Conservation (phyloP, 2,329 filamentous ascomycete species). For the Dothideomycetes sp. region DNA sequence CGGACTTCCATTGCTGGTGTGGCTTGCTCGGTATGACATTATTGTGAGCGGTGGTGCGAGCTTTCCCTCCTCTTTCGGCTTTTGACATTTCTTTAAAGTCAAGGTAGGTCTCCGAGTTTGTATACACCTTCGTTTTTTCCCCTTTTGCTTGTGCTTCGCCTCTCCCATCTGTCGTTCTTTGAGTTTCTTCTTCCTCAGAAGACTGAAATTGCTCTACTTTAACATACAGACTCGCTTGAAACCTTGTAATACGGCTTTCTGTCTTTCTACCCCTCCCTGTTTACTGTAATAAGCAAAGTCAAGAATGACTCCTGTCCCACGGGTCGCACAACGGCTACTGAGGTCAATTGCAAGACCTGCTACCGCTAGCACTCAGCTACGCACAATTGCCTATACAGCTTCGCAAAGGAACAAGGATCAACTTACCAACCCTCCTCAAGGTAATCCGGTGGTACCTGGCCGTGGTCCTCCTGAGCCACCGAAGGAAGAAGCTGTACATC, state of each 20-base stretch:
- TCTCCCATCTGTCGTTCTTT: background rate
- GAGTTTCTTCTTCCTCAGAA: no score
- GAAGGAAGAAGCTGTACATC: conserved; percentile 17
- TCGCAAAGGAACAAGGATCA: conserved; percentile 1
- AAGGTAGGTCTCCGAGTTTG: background rate
- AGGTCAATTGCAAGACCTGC: no score
- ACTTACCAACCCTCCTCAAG: conserved; percentile 18
- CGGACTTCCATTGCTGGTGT: background rate
- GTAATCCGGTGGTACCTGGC: conserved; percentile 18
- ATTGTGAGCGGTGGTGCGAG: background rate
- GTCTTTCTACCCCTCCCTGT: no score
- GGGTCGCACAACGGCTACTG: no score
- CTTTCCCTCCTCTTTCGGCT: no score
- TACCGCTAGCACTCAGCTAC: background rate
- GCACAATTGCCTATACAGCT: background rate
- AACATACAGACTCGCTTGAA: no score
- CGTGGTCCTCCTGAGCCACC: conserved; percentile 20
- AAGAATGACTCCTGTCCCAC: no score
- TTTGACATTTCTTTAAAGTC: background rate
- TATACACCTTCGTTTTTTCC: no score
- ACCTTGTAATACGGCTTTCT: no score
- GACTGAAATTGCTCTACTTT: no score
- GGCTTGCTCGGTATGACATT: background rate
- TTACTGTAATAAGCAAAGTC: no score
- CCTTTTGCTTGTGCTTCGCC: background rate